Base-by-base conservation (phyloP, 371 early-diverging fungal genomes). In the Mycotypha africana region DNA sequence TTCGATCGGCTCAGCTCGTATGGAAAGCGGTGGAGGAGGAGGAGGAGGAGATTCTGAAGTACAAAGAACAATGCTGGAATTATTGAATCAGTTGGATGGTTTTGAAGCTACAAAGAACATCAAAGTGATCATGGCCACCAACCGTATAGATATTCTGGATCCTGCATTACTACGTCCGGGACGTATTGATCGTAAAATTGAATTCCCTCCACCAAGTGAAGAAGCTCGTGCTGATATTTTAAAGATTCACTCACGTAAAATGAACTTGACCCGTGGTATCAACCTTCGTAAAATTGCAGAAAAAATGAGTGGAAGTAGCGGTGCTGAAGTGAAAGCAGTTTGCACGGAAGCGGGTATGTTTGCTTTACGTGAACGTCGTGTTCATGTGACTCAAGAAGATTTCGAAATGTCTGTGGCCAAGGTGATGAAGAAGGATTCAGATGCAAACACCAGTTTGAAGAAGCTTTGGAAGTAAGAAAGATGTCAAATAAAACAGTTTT, bases 311-410 rank as follows among this genome's bases (percentile, higher is more conserved):
- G 99, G 99, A 58, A 91, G 97, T 50, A 99, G 99, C 15, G 97
- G 80, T 74, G 75, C 75, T 17, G 75, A 74, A 42, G 70, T 72
- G 25, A 70, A 85, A 77, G 97, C 93, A 50, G 99, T 99, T 15
- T 99, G 99, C 74, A 99, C 99, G 23, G 99, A 99, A 74, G 99
- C 99, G 2, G 99, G 99, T 58, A 99, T 99, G 99, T 99, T 95
- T 69, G 99, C 99, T n/a, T 74, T 99, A 41, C 83, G 99, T 47
- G 99, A 99, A 70, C 89, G 99, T 40, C 82, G 96, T 53, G 97
- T 99, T 47, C 99, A 99, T 56, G 99, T 99, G 21, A 98, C 97
- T 10, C 99, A 99, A 62, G 99, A 99, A 72, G 99, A 99, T 74
- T 99, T 99, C 75, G 99, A 99, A 68, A 95, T 99, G 98, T 98